Conservation (phyloP, 129 eudicot genomes). For the Centella asiatica region DNA sequence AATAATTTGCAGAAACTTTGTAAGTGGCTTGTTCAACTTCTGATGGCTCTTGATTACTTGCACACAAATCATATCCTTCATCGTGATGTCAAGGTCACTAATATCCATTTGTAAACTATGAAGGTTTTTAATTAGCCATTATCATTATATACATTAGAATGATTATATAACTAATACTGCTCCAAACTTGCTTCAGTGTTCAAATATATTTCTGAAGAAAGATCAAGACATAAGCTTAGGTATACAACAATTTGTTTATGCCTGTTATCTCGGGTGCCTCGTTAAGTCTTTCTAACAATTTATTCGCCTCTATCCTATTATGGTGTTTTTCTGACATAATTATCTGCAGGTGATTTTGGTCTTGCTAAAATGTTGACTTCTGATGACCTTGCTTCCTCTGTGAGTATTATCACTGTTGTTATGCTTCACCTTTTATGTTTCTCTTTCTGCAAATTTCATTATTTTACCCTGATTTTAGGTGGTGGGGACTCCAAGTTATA, state of each 20-base stretch:
- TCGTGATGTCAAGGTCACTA: slow-evolving; percentile 88
- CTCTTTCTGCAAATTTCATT: slow-evolving; percentile 10
- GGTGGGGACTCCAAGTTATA: slow-evolving; percentile 98
- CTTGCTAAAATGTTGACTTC: slow-evolving; percentile 89
- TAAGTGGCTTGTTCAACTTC: slow-evolving; percentile 89
- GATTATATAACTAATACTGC: slow-evolving; percentile 6
- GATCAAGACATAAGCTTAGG: slow-evolving; percentile 91
- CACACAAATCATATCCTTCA: slow-evolving; percentile 81
- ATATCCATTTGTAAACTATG: slow-evolving; percentile 10
- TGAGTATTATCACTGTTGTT: slow-evolving; percentile 31
- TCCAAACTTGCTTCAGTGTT: slow-evolving; percentile 55
- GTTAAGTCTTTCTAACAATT: background rate
- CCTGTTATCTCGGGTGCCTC: background rate
- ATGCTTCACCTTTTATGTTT: slow-evolving; percentile 4
- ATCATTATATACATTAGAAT: background rate
- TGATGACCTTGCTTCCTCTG: slow-evolving; percentile 95
- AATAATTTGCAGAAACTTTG: slow-evolving; percentile 62
- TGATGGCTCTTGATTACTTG: slow-evolving; percentile 87
- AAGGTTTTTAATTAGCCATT: background rate
- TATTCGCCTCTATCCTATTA: background rate
- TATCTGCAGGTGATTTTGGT: slow-evolving; percentile 85
- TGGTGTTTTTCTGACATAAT: slow-evolving; percentile 4
- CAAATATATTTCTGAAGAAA: slow-evolving; percentile 88
- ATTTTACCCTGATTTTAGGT: slow-evolving; percentile 37
- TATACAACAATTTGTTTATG: slow-evolving; percentile 18